These are phyloP conservation scores for Candida chilensis DNA, from an alignment of 805 yeast species.

Conservation along the genomic window DNA sequence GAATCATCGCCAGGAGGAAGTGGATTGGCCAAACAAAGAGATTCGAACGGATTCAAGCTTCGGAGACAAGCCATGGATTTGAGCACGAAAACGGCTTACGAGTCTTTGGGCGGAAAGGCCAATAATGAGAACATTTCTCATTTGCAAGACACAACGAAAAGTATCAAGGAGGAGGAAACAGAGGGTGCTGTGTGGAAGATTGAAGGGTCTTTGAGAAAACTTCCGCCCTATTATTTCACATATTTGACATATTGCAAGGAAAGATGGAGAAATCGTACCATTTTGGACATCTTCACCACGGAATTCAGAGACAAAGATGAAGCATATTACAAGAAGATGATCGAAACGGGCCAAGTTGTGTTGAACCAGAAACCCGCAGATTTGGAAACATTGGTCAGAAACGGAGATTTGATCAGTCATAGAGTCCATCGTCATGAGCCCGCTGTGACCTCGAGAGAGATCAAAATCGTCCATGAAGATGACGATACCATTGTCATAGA, in stretches of 20 bases:
- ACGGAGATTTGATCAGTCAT: slow-evolving; percentile 81
- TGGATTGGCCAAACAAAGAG: slow-evolving; percentile 14
- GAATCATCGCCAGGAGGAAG: no score
- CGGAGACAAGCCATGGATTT: slow-evolving; percentile 27
- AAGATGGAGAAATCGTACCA: slow-evolving; percentile 82
- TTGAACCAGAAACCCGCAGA: slow-evolving; percentile 61
- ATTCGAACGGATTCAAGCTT: slow-evolving; percentile 26
- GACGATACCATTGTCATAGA: slow-evolving; percentile 75
- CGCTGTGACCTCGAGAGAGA: slow-evolving; percentile 52
- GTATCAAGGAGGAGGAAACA: slow-evolving; percentile 42
- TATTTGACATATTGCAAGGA: slow-evolving; percentile 85
- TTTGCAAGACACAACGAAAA: slow-evolving; percentile 9
- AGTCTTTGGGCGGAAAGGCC: slow-evolving; percentile 19
- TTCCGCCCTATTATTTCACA: slow-evolving; percentile 81
- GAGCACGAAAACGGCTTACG: slow-evolving; percentile 20
- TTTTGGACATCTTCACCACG: slow-evolving; percentile 69
- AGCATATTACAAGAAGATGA: slow-evolving; percentile 49
- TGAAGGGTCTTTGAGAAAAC: slow-evolving; percentile 57
- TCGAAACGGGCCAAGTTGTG: slow-evolving; percentile 59
- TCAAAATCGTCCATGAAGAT: slow-evolving; percentile 64
- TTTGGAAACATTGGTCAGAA: slow-evolving; percentile 55
- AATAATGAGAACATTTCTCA: not conserved
- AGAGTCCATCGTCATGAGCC: slow-evolving; percentile 87
- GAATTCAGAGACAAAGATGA: slow-evolving; percentile 81
- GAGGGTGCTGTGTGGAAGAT: slow-evolving; percentile 49